A percentile compares a stretch with the other conserved stretches of the same genome.
These are phyloP conservation scores for Trichosporon coremiiforme DNA, from an alignment of 1,284 basidiomycete species.

Conservation along the genomic window DNA sequence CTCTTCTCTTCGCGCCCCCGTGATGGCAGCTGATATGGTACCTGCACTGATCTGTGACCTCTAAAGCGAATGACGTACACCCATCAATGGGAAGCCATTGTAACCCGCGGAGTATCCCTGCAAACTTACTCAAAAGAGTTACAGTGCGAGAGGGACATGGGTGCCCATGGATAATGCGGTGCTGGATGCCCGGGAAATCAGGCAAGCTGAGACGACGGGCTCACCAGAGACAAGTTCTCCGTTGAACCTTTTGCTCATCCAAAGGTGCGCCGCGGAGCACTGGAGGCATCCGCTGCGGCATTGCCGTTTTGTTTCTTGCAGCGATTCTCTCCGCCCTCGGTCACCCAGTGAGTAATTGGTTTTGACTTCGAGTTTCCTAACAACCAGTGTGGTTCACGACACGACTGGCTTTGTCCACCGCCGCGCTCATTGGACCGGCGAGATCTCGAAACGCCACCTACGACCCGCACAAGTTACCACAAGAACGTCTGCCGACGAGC, in stretches of 20 bases:
- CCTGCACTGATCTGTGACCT: neutral
- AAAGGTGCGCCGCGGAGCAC: too few relatives aligned
- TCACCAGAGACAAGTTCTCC: neutral
- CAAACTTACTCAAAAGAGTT: neutral
- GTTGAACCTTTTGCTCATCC: too few relatives aligned
- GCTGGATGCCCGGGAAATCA: neutral
- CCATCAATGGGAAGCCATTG: neutral
- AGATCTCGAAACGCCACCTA: neutral
- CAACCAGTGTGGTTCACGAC: neutral
- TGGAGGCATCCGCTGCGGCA: too few relatives aligned
- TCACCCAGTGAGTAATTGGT: too few relatives aligned
- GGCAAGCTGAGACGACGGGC: too few relatives aligned
- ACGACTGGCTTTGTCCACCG: too few relatives aligned
- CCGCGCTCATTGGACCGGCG: neutral
- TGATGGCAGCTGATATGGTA: too few relatives aligned
- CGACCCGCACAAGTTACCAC: neutral
- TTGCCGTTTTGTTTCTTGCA: too few relatives aligned
- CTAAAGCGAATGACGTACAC: neutral
- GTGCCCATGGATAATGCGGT: neutral
- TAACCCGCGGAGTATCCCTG: slow-evolving; percentile 14
- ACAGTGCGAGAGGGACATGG: neutral
- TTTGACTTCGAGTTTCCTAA: neutral
- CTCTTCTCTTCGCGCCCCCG: neutral
- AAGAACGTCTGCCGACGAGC: neutral
- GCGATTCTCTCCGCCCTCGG: too few relatives aligned